Conservation (phyloP, 306 rosid species). For the Boehmeria nivea region DNA sequence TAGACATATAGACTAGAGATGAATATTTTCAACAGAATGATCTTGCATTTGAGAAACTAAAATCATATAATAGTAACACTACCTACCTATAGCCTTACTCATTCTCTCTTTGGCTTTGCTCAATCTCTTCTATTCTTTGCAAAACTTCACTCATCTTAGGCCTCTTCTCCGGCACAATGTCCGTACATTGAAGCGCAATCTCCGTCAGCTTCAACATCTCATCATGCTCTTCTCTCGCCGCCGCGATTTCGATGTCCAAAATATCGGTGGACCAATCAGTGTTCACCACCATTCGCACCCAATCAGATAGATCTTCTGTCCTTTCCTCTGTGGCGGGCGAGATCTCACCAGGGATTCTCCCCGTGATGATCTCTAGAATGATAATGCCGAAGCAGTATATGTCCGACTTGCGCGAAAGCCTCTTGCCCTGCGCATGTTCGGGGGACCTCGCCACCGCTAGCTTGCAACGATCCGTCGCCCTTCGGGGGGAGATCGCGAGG, state of each 20-base stretch:
- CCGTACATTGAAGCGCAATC: slow-evolving; percentile 61
- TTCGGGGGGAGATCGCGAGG: slow-evolving; percentile 25
- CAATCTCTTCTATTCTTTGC: slow-evolving; percentile 44
- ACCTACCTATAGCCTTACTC: too few relatives aligned
- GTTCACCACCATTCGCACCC: slow-evolving; percentile 65
- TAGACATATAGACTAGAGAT: too few relatives aligned
- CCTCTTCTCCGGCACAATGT: slow-evolving; percentile 40
- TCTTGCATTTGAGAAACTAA: too few relatives aligned
- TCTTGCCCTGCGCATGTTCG: slow-evolving; percentile 52
- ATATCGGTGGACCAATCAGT: slow-evolving; percentile 76
- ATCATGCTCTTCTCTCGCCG: slow-evolving; percentile 54
- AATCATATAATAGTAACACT: too few relatives aligned
- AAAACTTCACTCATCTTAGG: slow-evolving; percentile 52
- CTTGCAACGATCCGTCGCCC: slow-evolving; percentile 16
- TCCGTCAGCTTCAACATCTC: slow-evolving; percentile 62
- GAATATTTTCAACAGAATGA: too few relatives aligned
- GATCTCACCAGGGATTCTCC: slow-evolving; percentile 55
- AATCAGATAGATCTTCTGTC: slow-evolving; percentile 49
- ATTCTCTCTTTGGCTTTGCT: slow-evolving; percentile 29
- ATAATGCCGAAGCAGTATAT: slow-evolving; percentile 64
- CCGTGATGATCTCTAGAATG: slow-evolving; percentile 65
- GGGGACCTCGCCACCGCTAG: slow-evolving; percentile 51
- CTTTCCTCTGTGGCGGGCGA: slow-evolving; percentile 29
- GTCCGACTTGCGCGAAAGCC: slow-evolving; percentile 49
- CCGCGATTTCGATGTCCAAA: slow-evolving; percentile 49